Evolutionary conservation across 163 green algal species (phyloP), one percentile per base, ranked within the genome.

Genomic region (Chlorella variabilis): DNA sequence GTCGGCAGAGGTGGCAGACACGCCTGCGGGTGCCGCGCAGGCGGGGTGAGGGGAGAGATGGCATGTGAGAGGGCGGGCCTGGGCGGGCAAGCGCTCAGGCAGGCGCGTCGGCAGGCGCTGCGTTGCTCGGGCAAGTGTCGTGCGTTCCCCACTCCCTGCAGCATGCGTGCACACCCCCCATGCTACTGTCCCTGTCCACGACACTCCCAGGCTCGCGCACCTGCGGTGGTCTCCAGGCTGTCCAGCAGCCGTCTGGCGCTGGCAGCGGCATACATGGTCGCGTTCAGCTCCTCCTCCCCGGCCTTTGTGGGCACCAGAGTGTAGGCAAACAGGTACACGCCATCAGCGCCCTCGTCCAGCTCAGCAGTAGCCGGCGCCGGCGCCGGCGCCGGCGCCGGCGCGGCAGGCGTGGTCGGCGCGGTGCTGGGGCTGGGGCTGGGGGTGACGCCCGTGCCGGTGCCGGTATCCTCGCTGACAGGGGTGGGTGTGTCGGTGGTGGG

Each of bases 281-380:
- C 23, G 34, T 67, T 66, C 15, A 78, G 34, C 33, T 13, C 49
- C 20, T 36, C 18, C 71, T 78, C 71, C n/a, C n/a, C n/a, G 13
- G 36, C 71, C 31, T 8, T n/a, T 23, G 39, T 38, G 71, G 67
- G 27, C 4, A 51, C 23, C 2, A 78, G 41, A 27, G 65, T 73
- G 36, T 33, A 31, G 25, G 65, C 65, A 56, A 73, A 73, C 38
- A 73, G 38, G 38, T 73, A 73, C 4, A 73, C 65, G 8, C 65
- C 65, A 36, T 36, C 38, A 0, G 38, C n/a, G 29, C 59, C 59
- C 59, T 67, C 59, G n/a, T 36, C 59, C 59, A 38, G 9, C 51
- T 25, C 18, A 54, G 54, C 54, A n/a, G 54, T 9, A n/a, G 54
- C 20, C 25, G 54, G 9, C 7, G 54, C 15, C 23, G 54, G 54